These are phyloP conservation scores for Metschnikowia sp. DNA, from an alignment of 805 yeast species.

Conservation along the genomic window DNA sequence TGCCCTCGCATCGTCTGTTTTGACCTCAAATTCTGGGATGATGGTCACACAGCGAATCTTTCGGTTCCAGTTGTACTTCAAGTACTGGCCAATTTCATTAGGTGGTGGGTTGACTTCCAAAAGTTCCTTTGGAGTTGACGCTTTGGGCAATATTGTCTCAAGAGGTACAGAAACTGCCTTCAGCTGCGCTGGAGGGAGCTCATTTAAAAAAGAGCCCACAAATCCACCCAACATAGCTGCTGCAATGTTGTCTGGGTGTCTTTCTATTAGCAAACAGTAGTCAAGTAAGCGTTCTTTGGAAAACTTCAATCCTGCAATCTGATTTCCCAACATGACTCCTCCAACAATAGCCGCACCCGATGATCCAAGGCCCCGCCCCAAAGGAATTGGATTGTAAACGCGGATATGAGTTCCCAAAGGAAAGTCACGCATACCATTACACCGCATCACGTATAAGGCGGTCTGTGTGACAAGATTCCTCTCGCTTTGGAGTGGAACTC, in stretches of 20 bases:
- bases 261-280: constrained; percentile 93
- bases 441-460: constrained; percentile 85
- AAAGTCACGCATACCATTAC: constrained; percentile 71
- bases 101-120: constrained; percentile 57
- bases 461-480: constrained; percentile 87
- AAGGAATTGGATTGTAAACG: constrained; percentile 87
- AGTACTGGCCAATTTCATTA: constrained; percentile 77
- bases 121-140: constrained; percentile 58
- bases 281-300: constrained; percentile 83
- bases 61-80: constrained; percentile 78
- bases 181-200: constrained; percentile 66
- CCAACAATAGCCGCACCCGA: constrained; percentile 98
- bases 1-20: constrained; percentile 87
- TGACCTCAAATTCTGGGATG: constrained; percentile 91
- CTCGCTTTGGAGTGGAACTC: constrained; percentile 75
- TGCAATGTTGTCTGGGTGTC: constrained; percentile 97
- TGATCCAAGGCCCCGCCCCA: constrained; percentile 96
- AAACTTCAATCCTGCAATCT: constrained; percentile 69
- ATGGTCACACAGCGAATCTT: constrained; percentile 85
- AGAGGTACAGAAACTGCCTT: constrained; percentile 80
- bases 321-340: constrained; percentile 88
- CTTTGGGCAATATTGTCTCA: constrained; percentile 76
- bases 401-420: constrained; percentile 81
- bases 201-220: constrained; percentile 90
- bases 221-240: constrained; percentile 99